These are phyloP conservation scores for Fraxinus platypoda DNA, from an alignment of 305 asterid genomes.

Conservation along the genomic window DNA sequence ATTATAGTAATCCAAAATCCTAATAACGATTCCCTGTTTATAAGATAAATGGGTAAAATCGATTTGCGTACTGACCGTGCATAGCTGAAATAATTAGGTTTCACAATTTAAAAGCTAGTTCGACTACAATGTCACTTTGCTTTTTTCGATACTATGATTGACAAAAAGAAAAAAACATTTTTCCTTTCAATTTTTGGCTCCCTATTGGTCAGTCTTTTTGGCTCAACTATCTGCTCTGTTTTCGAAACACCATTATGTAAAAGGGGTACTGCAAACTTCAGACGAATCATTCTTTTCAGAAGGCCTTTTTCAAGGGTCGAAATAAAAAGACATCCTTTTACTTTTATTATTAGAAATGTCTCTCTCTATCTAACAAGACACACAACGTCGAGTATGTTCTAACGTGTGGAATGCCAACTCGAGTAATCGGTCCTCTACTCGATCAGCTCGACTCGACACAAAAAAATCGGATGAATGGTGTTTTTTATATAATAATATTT, in stretches of 20 bases:
- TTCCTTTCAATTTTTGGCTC: neutral
- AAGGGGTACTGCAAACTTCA: neutral
- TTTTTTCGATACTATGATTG: neutral
- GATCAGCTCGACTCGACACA: neutral
- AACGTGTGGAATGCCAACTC: neutral
- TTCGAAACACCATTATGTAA: neutral
- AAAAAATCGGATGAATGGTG: neutral
- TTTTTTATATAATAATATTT: neutral
- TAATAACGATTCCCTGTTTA: too few species aligned
- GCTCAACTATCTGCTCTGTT: conserved; percentile 3
- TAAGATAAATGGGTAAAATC: neutral
- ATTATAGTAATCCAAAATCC: too few species aligned
- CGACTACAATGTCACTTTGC: neutral
- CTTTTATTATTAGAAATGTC: neutral
- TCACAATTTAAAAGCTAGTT: neutral
- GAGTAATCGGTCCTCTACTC: neutral
- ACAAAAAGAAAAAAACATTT: too few species aligned
- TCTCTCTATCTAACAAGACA: neutral
- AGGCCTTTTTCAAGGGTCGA: neutral
- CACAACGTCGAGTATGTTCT: neutral
- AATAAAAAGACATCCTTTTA: neutral
- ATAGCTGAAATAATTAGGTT: neutral
- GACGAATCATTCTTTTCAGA: neutral
- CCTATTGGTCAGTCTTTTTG: conserved; percentile 25
- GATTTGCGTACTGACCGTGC: neutral